These are phyloP conservation scores for Yueomyces sp. DNA, from an alignment of 1,139 yeast species.

Conservation along the genomic window DNA sequence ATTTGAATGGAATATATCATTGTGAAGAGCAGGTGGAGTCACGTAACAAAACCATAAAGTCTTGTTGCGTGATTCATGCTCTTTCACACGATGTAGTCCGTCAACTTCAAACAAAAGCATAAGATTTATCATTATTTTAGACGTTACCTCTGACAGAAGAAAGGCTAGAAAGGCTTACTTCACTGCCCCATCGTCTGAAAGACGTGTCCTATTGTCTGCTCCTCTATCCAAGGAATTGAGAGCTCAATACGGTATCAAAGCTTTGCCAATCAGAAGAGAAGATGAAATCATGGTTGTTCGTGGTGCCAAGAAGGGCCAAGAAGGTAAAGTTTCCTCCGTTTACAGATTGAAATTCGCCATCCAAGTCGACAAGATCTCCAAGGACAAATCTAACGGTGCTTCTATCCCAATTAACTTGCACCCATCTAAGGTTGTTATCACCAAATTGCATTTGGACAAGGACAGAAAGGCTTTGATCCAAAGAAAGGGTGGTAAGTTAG, in stretches of 20 bases:
- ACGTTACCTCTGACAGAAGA: slow-evolving; percentile 99
- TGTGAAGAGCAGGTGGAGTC: too few species aligned
- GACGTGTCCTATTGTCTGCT: slow-evolving; percentile 95
- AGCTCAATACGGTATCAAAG: slow-evolving; percentile 90
- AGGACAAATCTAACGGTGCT: slow-evolving; percentile 98
- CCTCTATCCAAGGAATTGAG: slow-evolving; percentile 99
- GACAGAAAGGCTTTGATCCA: slow-evolving; percentile 97
- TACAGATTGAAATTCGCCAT: slow-evolving; percentile 98
- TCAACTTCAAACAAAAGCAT: not conserved
- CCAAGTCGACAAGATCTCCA: slow-evolving; percentile 94
- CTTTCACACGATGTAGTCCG: not conserved
- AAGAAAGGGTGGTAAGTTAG: slow-evolving; percentile 82
- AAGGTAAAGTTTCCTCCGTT: slow-evolving; percentile 95
- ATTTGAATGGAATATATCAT: not conserved
- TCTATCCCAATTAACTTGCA: slow-evolving; percentile 94
- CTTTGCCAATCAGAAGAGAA: slow-evolving; percentile 97
- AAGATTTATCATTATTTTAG: slow-evolving; percentile 27
- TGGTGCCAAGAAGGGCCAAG: slow-evolving; percentile 99
- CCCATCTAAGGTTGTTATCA: slow-evolving; percentile 98
- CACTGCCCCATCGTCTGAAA: slow-evolving; percentile 92
- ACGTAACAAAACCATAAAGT: too few species aligned
- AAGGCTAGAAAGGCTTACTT: slow-evolving; percentile 99
- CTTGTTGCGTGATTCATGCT: too few species aligned
- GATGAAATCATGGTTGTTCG: slow-evolving; percentile 94
- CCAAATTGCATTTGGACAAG: slow-evolving; percentile 96